Evolutionary conservation across 257 asterid genomes (phyloP).

Genomic region (Datura wrightii): DNA sequence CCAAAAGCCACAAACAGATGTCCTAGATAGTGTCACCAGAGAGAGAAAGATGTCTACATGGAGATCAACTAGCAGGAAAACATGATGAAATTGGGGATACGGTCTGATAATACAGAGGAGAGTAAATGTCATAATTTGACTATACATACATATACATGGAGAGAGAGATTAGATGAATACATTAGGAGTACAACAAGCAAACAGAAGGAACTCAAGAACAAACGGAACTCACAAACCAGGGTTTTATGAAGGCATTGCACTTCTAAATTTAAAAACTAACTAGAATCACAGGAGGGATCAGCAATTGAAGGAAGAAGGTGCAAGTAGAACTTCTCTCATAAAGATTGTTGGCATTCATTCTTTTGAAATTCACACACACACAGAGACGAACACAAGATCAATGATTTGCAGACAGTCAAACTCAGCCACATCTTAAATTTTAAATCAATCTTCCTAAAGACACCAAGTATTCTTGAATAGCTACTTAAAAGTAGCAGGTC

Average conservation of each 20-base stretch:
- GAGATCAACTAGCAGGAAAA: not conserved
- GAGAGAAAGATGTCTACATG: not conserved
- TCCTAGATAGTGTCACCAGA: not conserved
- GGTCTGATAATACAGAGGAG: not conserved
- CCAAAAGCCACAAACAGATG: not conserved
- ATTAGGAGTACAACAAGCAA: slow-evolving; percentile 12
- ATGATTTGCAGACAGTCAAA: not conserved
- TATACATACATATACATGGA: not conserved
- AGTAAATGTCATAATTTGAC: not conserved
- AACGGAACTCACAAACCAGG: not conserved
- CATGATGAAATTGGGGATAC: not conserved
- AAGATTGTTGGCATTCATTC: not conserved
- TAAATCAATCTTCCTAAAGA: not conserved
- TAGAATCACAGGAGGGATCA: not conserved
- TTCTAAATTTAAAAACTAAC: not conserved
- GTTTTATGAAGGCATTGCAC: not conserved
- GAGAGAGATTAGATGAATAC: not conserved
- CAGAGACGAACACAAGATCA: not conserved
- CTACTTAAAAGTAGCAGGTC: not conserved
- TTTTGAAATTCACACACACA: not conserved
- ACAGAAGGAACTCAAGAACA: slow-evolving; percentile 13
- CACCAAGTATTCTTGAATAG: not conserved
- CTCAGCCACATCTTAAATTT: not conserved
- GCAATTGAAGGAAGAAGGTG: not conserved
- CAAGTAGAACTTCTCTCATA: not conserved